Percentiles rank a stretch among this genome's conserved stretches.
phyloP scores from a whole-genome alignment of 805 yeast genomes.

The Torulaspora maleeae region DNA sequence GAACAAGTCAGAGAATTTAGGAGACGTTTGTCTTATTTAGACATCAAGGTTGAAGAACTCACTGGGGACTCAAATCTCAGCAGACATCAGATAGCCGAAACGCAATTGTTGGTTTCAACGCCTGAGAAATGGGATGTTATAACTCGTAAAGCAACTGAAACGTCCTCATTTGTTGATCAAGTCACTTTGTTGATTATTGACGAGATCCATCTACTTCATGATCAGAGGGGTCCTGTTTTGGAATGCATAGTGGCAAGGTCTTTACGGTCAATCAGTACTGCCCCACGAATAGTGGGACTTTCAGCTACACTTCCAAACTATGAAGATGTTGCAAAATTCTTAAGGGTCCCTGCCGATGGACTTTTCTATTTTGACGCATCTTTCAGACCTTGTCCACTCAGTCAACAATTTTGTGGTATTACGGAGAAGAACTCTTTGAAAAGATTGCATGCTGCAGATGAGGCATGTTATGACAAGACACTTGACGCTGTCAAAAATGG shows the following conservation, averaged over 20 bases:
- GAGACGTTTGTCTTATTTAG: conserved; percentile 58
- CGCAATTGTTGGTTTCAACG: conserved; percentile 85
- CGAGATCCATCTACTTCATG: conserved; percentile 90
- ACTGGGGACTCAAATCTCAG: conserved; percentile 86
- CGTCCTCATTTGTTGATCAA: conserved; percentile 53
- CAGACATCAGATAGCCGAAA: conserved; percentile 65
- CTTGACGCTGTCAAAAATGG: conserved; percentile 55
- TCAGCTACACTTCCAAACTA: conserved; percentile 94
- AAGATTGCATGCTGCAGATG: conserved; percentile 77
- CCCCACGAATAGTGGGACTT: conserved; percentile 72
- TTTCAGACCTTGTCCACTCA: conserved; percentile 88
- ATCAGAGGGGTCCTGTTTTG: conserved; percentile 90
- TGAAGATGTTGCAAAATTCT: conserved; percentile 75
- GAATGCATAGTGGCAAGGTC: conserved; percentile 84
- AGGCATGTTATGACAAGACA: conserved; percentile 80
- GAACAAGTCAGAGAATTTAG: conserved; percentile 88
- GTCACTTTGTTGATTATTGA: conserved; percentile 77
- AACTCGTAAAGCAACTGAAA: conserved; percentile 73
- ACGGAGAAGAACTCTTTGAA: conserved; percentile 79
- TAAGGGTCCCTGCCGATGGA: conserved; percentile 61
- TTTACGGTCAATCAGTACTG: conserved; percentile 38
- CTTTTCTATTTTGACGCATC: conserved; percentile 77
- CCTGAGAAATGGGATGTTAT: conserved; percentile 98
- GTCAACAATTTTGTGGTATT: conserved; percentile 83
- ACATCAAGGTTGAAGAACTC: conserved; percentile 72